These are phyloP conservation scores for Inga laurina DNA, from an alignment of 306 rosid genomes.

Conservation along the genomic window DNA sequence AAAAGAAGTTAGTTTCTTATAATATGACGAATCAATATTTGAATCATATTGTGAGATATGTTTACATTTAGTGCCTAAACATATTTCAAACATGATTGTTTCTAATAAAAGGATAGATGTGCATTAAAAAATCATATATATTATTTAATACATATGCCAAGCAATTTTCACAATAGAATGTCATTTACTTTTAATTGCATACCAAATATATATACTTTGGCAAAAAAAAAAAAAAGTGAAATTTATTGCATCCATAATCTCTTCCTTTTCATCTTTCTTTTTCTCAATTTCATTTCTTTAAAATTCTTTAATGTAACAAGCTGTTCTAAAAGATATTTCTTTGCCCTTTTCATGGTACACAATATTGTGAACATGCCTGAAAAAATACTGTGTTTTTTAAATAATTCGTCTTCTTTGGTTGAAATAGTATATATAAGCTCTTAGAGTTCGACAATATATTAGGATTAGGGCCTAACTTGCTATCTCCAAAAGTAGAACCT, in stretches of 20 bases:
- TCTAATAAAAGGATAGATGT: no score
- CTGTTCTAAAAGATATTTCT: neutral
- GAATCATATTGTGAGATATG: no score
- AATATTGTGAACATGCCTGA: neutral
- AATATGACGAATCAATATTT: no score
- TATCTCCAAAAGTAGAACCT: neutral
- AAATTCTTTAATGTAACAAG: neutral
- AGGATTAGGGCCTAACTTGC: neutral
- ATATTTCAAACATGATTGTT: no score
- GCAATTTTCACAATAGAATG: neutral
- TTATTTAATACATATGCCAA: neutral
- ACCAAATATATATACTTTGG: no score
- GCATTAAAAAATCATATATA: no score
- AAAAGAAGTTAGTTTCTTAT: no score
- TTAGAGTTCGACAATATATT: neutral
- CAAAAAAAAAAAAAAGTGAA: no score
- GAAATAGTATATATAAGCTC: neutral
- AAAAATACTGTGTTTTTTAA: neutral
- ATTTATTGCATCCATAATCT: no score
- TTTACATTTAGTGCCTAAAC: accelerated
- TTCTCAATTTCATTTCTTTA: neutral
- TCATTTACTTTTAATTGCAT: neutral
- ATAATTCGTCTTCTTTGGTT: neutral
- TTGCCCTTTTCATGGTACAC: neutral
- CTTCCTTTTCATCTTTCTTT: neutral